phyloP scores from a whole-genome alignment of 257 asterid species.

The Pogostemon cablin region DNA sequence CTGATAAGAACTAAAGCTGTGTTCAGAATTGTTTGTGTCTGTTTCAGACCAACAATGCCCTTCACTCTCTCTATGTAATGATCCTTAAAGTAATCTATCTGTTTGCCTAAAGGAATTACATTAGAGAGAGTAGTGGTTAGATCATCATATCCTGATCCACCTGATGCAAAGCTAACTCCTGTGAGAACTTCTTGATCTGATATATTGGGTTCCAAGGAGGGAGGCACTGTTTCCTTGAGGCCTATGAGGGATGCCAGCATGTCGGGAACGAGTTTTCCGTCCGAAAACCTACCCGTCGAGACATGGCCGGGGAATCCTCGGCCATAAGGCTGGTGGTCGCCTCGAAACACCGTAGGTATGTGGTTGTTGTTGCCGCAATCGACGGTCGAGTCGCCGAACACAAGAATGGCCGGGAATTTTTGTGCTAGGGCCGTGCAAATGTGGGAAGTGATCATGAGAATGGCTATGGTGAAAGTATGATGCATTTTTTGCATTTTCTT shows the following conservation, averaged over 20 bases:
- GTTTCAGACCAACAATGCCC: constrained; percentile 45
- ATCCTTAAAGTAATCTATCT: constrained; percentile 39
- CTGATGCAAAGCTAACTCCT: constrained; percentile 81
- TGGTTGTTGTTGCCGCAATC: constrained; percentile 83
- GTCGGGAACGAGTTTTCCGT: constrained; percentile 78
- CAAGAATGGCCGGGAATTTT: constrained; percentile 57
- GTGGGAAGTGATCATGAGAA: neutral
- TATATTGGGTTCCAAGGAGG: constrained; percentile 61
- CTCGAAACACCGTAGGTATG: constrained; percentile 44
- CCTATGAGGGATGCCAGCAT: constrained; percentile 61
- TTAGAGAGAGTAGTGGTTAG: constrained; percentile 46
- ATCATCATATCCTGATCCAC: constrained; percentile 78
- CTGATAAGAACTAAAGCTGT: constrained; percentile 59
- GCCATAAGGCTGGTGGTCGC: constrained; percentile 67
- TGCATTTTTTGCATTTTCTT: constrained; percentile 23
- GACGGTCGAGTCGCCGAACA: constrained; percentile 72
- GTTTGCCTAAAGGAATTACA: constrained; percentile 57
- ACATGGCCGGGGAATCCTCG: constrained; percentile 45
- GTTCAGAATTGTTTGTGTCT: constrained; percentile 39
- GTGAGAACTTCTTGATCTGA: constrained; percentile 51
- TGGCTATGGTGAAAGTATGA: neutral
- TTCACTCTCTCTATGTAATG: constrained; percentile 45
- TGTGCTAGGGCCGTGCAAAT: constrained; percentile 28
- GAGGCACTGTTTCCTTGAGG: constrained; percentile 59
- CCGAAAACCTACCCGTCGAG: constrained; percentile 72